These are phyloP conservation scores for Lathyrus oleraceus DNA, from an alignment of 306 rosid genomes.

Conservation along the genomic window DNA sequence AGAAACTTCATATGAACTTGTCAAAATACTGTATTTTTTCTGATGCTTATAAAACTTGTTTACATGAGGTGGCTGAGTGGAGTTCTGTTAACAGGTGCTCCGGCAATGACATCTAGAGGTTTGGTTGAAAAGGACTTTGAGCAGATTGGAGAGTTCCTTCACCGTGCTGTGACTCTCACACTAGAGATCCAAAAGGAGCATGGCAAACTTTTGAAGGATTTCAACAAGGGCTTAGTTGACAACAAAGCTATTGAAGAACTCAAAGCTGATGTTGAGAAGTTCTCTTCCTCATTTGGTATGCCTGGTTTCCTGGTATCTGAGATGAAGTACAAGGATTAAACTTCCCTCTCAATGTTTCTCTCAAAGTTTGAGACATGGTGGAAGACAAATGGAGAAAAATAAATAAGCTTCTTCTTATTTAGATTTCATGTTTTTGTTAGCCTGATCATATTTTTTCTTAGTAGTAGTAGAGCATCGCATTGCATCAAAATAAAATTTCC, in stretches of 20 bases:
- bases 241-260: constrained; percentile 81
- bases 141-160: constrained; percentile 92
- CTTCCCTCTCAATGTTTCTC: constrained; percentile 4
- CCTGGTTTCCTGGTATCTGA: constrained; percentile 76
- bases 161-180: constrained; percentile 78
- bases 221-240: constrained; percentile 88
- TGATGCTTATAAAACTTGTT: neutral
- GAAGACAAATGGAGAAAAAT: constrained; percentile 2
- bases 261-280: constrained; percentile 88
- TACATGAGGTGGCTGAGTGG: constrained; percentile 14
- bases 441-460: constrained; percentile 26
- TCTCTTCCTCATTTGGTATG: constrained; percentile 73
- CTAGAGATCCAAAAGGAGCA: constrained; percentile 79
- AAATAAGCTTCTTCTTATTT: constrained; percentile 25
- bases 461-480: neutral
- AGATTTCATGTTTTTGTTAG: constrained; percentile 32
- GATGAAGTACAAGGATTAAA: constrained; percentile 90
- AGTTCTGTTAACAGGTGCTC: constrained; percentile 61
- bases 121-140: constrained; percentile 93
- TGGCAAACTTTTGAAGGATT: constrained; percentile 93
- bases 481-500: constrained; percentile 5
- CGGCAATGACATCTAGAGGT: constrained; percentile 97
- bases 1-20: constrained; percentile 27
- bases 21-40: neutral
- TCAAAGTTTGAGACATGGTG: neutral